A percentile compares a stretch with the other conserved stretches of the same genome.
Conservation (phyloP, 192 early-diverging fungal genomes). For the Coemansia sp. region DNA sequence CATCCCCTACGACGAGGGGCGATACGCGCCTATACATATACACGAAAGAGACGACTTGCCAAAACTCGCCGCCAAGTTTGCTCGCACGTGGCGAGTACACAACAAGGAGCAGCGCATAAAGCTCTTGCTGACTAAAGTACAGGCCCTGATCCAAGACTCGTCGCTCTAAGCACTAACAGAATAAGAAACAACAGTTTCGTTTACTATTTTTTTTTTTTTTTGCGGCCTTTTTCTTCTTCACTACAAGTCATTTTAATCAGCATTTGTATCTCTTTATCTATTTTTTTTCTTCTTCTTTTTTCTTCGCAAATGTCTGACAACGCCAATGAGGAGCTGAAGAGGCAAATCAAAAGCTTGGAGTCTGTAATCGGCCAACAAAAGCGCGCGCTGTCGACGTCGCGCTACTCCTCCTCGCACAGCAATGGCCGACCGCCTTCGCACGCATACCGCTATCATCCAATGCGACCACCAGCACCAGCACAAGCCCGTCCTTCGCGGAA, state of each 20-base stretch:
- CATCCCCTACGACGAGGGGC: constrained; percentile 39
- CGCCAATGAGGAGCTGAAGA: constrained; percentile 28
- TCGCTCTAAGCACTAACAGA: constrained; percentile 9
- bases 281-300: constrained; percentile 8
- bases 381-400: not conserved
- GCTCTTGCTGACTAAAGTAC: constrained; percentile 47
- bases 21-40: constrained; percentile 49
- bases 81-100: constrained; percentile 45
- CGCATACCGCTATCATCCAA: constrained; percentile 25
- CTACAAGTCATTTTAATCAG: too few relatives aligned
- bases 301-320: constrained; percentile 13
- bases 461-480: constrained; percentile 13
- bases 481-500: constrained; percentile 37
- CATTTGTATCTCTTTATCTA: not conserved
- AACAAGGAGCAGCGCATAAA: constrained; percentile 52
- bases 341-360: constrained; percentile 36
- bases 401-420: constrained; percentile 4
- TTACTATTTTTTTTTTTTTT: constrained; percentile 13
- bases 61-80: constrained; percentile 44
- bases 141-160: constrained; percentile 24
- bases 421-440: not conserved
- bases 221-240: not conserved
- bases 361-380: constrained; percentile 23
- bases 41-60: constrained; percentile 48
- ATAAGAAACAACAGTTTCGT: not conserved